Percentiles rank a stretch among this genome's conserved stretches.
phyloP scores from a whole-genome alignment of 768 basidiomycete genomes.

The Galerina sulciceps region DNA sequence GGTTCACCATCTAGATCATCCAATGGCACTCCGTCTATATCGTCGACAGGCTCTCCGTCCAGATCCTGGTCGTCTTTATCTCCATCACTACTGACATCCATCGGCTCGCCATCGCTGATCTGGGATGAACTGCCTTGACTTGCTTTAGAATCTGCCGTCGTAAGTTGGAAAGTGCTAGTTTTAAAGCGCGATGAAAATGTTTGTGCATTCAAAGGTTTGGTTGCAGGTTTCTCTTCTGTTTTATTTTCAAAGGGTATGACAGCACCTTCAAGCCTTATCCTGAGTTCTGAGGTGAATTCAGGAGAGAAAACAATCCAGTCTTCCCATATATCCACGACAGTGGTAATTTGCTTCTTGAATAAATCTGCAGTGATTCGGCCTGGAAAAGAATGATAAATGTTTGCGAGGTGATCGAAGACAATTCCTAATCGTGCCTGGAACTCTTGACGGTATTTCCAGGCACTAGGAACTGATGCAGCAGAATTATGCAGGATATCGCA shows the following conservation, averaged over 20 bases:
- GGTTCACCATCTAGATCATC: slow-evolving; percentile 42
- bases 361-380: slow-evolving; percentile 95
- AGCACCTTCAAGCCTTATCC: slow-evolving; percentile 74
- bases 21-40: slow-evolving; percentile 32
- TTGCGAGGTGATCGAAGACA: slow-evolving; percentile 94
- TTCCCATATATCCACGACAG: slow-evolving; percentile 95
- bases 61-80: slow-evolving; percentile 48
- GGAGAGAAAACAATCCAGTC: slow-evolving; percentile 97
- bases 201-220: slow-evolving; percentile 15
- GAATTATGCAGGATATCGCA: slow-evolving; percentile 99
- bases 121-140: slow-evolving; percentile 27
- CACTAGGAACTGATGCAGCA: slow-evolving; percentile 89
- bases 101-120: slow-evolving; percentile 39
- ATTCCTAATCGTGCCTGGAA: slow-evolving; percentile 91
- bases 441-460: slow-evolving; percentile 96
- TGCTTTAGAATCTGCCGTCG: slow-evolving; percentile 41
- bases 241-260: slow-evolving; percentile 30
- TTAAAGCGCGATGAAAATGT: slow-evolving; percentile 70
- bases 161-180: slow-evolving; percentile 76
- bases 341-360: slow-evolving; percentile 91
- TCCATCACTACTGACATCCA: slow-evolving; percentile 37
- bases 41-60: slow-evolving; percentile 51
- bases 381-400: slow-evolving; percentile 94
- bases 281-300: slow-evolving; percentile 78
- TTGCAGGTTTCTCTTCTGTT: slow-evolving; percentile 27